These are phyloP conservation scores for Ascochyta pisi DNA, from an alignment of 2,329 filamentous ascomycete species.

Conservation along the genomic window DNA sequence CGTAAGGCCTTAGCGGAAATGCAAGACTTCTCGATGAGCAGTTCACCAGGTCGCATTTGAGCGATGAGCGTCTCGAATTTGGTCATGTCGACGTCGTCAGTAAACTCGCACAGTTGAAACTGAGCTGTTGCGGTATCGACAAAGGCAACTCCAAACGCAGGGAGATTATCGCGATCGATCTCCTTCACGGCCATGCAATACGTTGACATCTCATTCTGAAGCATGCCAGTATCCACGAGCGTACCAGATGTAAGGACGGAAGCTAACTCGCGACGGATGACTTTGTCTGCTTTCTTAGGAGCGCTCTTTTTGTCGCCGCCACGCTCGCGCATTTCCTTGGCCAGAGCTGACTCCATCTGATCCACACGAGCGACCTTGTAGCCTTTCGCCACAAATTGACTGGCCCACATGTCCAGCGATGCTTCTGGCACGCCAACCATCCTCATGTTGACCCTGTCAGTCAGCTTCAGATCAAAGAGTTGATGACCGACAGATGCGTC, in stretches of 20 bases:
- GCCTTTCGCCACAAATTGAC: constrained; percentile 97
- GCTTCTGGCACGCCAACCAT: constrained; percentile 98
- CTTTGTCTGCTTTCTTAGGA: constrained; percentile 74
- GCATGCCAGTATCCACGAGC: constrained; percentile 93
- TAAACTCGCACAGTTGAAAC: constrained; percentile 90
- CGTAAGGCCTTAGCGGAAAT: constrained; percentile 88
- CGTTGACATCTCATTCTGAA: constrained; percentile 96
- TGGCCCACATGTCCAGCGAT: constrained; percentile 95
- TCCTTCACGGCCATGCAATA: constrained; percentile 94
- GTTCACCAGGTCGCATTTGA: constrained; percentile 85
- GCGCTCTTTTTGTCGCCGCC: constrained; percentile 64
- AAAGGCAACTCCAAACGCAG: constrained; percentile 90
- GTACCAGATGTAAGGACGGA: constrained; percentile 92
- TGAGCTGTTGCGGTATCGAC: constrained; percentile 95
- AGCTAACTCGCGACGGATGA: constrained; percentile 88
- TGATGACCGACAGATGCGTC: constrained; percentile 97
- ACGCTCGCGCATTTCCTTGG: constrained; percentile 98
- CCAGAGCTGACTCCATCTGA: constrained; percentile 93
- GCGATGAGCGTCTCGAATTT: constrained; percentile 97
- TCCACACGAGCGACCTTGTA: constrained; percentile 97
- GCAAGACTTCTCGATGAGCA: constrained; percentile 82
- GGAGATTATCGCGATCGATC: constrained; percentile 70
- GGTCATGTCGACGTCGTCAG: constrained; percentile 90
- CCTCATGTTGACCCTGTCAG: constrained; percentile 97
- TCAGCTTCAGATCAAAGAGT: constrained; percentile 96